phyloP scores from a whole-genome alignment of 768 basidiomycete species.

The Hericium rajendrae region DNA sequence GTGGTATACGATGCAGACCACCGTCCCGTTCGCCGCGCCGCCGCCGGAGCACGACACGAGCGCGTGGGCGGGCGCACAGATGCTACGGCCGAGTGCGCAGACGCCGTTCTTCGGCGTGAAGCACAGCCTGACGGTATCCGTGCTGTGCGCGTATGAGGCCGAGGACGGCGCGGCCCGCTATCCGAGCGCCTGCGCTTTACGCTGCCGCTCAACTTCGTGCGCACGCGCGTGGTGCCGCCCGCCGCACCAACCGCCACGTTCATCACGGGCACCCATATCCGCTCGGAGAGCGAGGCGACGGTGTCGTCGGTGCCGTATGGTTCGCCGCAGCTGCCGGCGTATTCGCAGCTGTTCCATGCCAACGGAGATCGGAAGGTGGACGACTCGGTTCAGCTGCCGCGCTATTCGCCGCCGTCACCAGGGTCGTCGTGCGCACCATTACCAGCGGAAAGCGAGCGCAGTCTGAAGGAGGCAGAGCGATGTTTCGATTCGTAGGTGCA shows the following conservation, averaged over 20 bases:
- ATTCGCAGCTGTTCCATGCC: slow-evolving; percentile 66
- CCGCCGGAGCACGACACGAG: not conserved
- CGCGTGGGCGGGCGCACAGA: slow-evolving; percentile 6
- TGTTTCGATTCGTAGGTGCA: not conserved
- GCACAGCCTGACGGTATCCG: slow-evolving; percentile 17
- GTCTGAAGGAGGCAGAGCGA: not conserved
- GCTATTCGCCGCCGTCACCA: slow-evolving; percentile 37
- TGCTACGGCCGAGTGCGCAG: slow-evolving; percentile 5
- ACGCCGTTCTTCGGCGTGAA: slow-evolving; percentile 4
- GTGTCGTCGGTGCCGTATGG: slow-evolving; percentile 10
- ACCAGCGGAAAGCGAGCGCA: no score
- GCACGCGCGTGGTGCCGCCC: slow-evolving; percentile 26
- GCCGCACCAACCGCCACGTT: not conserved
- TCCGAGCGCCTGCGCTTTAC: slow-evolving; percentile 25
- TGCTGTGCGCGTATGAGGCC: slow-evolving; percentile 5
- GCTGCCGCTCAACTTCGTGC: slow-evolving; percentile 44
- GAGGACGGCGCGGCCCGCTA: slow-evolving; percentile 1
- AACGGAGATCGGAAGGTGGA: slow-evolving; percentile 72
- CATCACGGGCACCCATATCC: slow-evolving; percentile 13
- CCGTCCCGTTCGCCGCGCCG: slow-evolving; percentile 36
- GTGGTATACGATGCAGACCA: slow-evolving; percentile 53
- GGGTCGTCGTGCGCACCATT: not conserved
- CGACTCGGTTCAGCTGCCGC: slow-evolving; percentile 49
- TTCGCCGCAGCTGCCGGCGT: slow-evolving; percentile 47
- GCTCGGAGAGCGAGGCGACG: not conserved